Evolutionary conservation across 768 basidiomycete species (phyloP).

Genomic region (Termitomyces sp.): DNA sequence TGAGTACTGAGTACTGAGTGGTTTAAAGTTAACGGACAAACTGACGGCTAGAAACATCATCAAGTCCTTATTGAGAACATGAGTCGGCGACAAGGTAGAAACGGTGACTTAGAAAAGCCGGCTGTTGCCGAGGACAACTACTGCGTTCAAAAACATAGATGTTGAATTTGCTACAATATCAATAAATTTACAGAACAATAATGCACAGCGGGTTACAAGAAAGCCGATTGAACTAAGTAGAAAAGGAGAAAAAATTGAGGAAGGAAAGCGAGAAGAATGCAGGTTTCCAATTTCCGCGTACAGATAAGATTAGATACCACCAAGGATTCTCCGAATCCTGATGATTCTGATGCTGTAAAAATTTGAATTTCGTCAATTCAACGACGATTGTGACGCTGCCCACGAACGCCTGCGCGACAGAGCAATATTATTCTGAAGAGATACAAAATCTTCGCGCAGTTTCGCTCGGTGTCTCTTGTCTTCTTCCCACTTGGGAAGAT

Average conservation of each 20-base stretch:
- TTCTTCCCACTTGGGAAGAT: slow-evolving; percentile 26
- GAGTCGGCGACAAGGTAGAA: not conserved
- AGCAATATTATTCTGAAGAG: slow-evolving; percentile 10
- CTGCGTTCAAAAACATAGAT: not conserved
- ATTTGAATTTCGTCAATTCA: not conserved
- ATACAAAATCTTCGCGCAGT: slow-evolving; percentile 24
- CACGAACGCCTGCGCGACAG: slow-evolving; percentile 6
- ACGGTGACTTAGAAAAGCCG: not conserved
- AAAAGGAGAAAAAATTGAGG: not conserved
- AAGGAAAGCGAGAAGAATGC: not conserved
- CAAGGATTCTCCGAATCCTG: not conserved
- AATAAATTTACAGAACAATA: not conserved
- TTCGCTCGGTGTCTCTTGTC: slow-evolving; percentile 26
- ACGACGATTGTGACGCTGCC: not conserved
- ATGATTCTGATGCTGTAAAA: not conserved
- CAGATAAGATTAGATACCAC: not conserved
- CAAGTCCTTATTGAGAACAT: not conserved
- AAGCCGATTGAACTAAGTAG: not conserved
- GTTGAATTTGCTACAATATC: not conserved
- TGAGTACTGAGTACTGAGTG: not conserved
- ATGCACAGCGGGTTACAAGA: not conserved
- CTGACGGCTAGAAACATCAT: too few relatives aligned
- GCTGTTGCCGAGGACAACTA: not conserved
- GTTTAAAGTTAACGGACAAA: not conserved
- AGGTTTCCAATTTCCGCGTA: not conserved